A percentile compares a stretch with the other conserved stretches of the same genome.
Conservation (phyloP, 1,284 basidiomycete species). For the Ustilago vetiveriae region DNA sequence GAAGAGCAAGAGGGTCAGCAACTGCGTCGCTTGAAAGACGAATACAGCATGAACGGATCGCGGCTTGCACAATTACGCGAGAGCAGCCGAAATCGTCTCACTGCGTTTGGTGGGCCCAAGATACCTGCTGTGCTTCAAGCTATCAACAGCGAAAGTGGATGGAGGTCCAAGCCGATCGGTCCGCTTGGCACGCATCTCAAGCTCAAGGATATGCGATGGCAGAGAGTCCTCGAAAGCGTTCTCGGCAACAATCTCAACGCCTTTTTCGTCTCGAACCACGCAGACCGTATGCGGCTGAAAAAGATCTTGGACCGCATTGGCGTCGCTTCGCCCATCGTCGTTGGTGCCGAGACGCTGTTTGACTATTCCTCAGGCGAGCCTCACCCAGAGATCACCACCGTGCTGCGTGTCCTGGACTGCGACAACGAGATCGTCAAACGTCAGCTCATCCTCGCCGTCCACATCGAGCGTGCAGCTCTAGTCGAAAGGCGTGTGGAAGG, state of each 20-base stretch:
- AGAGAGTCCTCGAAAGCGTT: conserved; percentile 74
- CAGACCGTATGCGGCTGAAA: conserved; percentile 74
- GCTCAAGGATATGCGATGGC: conserved; percentile 79
- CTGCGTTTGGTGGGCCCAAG: conserved; percentile 56
- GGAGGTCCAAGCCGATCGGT: conserved; percentile 56
- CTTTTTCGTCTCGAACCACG: conserved; percentile 80
- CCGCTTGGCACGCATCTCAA: conserved; percentile 90
- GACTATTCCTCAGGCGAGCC: conserved; percentile 71
- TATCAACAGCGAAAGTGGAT: conserved; percentile 72
- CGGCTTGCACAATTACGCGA: conserved; percentile 20
- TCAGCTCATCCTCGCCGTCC: conserved; percentile 78
- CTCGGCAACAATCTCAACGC: conserved; percentile 75
- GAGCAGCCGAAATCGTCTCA: conserved; percentile 44
- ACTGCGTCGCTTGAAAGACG: conserved; percentile 19
- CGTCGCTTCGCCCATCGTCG: conserved; percentile 51
- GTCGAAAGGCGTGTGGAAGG: conserved; percentile 67
- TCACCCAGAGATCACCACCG: conserved; percentile 74
- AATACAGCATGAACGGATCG: conserved; percentile 12
- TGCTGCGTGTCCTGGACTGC: conserved; percentile 86
- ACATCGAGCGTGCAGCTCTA: conserved; percentile 80
- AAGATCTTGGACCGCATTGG: conserved; percentile 30
- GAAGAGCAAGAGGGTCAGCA: conserved; percentile 15
- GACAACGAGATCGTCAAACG: conserved; percentile 80
- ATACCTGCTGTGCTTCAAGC: conserved; percentile 52
- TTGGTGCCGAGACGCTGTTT: conserved; percentile 70